Evolutionary conservation across 768 basidiomycete genomes (phyloP).

Genomic region (Boletus rufocinnamomeus): DNA sequence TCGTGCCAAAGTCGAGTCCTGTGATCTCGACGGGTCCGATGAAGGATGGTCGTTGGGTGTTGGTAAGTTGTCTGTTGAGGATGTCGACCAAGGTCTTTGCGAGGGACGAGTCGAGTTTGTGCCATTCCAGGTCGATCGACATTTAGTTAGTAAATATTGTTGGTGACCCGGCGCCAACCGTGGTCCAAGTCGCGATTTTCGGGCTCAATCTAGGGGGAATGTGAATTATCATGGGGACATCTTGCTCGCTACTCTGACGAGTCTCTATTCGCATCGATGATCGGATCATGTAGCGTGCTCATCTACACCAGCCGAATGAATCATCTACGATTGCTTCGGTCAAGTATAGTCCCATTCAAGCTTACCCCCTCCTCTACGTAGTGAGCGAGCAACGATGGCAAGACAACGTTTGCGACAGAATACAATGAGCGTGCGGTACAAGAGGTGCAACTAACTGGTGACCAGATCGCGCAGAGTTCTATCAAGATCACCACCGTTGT

Average conservation of each 20-base stretch:
- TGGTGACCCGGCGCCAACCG: not conserved
- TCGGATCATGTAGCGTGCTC: not conserved
- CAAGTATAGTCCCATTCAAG: not conserved
- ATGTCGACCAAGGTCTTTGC: constrained; percentile 66
- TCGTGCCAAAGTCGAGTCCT: constrained; percentile 84
- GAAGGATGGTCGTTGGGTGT: constrained; percentile 81
- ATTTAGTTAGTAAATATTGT: constrained; percentile 41
- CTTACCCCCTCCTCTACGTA: not conserved
- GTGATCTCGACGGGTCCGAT: constrained; percentile 90
- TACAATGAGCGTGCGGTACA: constrained; percentile 5
- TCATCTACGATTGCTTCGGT: not conserved
- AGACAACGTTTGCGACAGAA: not conserved
- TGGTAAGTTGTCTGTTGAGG: constrained; percentile 78
- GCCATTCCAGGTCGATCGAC: constrained; percentile 97
- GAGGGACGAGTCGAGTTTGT: constrained; percentile 72
- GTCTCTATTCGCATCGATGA: not conserved
- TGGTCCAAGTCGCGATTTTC: not conserved
- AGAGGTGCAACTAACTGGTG: constrained; percentile 17
- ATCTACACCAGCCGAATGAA: not conserved
- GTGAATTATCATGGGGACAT: not conserved
- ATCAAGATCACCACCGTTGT: constrained; percentile 33
- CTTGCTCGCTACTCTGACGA: not conserved
- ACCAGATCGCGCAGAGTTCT: constrained; percentile 31
- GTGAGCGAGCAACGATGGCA: not conserved
- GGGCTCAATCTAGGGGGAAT: not conserved